Base-by-base conservation (phyloP, 2,329 filamentous ascomycete genomes). In the Nemania bipapillata region DNA sequence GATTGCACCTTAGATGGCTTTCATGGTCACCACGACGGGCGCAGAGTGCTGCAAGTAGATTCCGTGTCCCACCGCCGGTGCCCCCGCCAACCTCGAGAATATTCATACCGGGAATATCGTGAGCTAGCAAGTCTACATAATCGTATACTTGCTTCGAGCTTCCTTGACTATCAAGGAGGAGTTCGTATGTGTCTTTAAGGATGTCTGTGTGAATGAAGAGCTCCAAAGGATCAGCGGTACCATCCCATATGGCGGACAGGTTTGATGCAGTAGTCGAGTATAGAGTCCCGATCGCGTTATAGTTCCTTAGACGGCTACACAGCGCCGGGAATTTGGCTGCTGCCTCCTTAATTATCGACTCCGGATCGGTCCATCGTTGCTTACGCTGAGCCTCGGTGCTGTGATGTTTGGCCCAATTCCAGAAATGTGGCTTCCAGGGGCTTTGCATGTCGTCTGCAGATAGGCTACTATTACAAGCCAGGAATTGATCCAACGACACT, bases 71-170 rank as follows among this genome's bases (percentile, higher is more conserved):
- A 8, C 75, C 76, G 4, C 80, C 79, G 0, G 78, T 82, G 0
- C 80, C 80, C 9, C 77, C 78, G 15, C 81, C 81, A n/a, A 83
- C 73, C 61, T 83, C 81, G 0, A 83, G 75, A 32, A 83, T 75
- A 1, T 75, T 72, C 15, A 80, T 70, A 1, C 61, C 69, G 0
- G 80, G 79, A 17, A 74, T 77, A 40, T 80, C 73, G 64, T 82
- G 78, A 0, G 74, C 55, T 45, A 32, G 22, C 3, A 57, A 11
- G 22, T 20, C 17, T 6, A 57, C 4, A 11, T 45, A 45, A 5
- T 11, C 17, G 2, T 20, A 42, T 11, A 28, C 4, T 57, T 50
- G 57, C 5, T 5, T 15, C 53, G 12, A 40, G 30, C 6, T 35
- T 11, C 32, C 32, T 11, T 35, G 5, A 11, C 11, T 35, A 35